Conservation (phyloP, 495 filamentous ascomycete species). For the Hypoxylon perforatum region DNA sequence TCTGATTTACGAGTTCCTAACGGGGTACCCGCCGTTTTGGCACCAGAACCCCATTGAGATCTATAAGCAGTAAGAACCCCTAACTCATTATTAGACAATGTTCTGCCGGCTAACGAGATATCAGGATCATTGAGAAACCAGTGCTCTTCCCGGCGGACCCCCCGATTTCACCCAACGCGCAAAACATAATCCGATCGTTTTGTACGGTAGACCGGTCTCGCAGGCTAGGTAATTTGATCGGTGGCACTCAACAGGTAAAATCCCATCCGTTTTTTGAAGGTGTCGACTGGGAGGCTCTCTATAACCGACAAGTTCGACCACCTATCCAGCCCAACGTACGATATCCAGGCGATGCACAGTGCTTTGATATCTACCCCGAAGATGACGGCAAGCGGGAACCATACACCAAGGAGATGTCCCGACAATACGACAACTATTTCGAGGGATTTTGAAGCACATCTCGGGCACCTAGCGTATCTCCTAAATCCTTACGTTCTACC, state of each 20-base stretch:
- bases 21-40: conserved; percentile 97
- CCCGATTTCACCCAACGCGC: conserved; percentile 75
- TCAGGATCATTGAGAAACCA: conserved; percentile 78
- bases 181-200: conserved; percentile 84
- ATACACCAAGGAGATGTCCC: conserved; percentile 79
- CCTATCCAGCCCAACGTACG: conserved; percentile 88
- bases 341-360: conserved; percentile 83
- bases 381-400: conserved; percentile 63
- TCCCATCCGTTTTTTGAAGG: conserved; percentile 85
- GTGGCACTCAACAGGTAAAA: conserved; percentile 85
- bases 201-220: conserved; percentile 91
- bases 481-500: conserved; percentile 10
- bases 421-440: conserved; percentile 81
- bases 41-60: conserved; percentile 96
- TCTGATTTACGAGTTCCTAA: conserved; percentile 93
- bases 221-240: conserved; percentile 87
- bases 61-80: conserved; percentile 77
- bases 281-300: conserved; percentile 88
- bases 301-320: conserved; percentile 73
- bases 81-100: neutral
- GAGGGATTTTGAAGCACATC: conserved; percentile 72
- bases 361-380: conserved; percentile 87
- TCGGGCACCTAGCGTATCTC: neutral
- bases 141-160: conserved; percentile 73
- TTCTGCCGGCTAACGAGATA: conserved; percentile 2